A percentile compares a stretch with the other conserved stretches of the same genome.
phyloP scores from a whole-genome alignment of 179 eudicot genomes.

The Pouteria campechiana region DNA sequence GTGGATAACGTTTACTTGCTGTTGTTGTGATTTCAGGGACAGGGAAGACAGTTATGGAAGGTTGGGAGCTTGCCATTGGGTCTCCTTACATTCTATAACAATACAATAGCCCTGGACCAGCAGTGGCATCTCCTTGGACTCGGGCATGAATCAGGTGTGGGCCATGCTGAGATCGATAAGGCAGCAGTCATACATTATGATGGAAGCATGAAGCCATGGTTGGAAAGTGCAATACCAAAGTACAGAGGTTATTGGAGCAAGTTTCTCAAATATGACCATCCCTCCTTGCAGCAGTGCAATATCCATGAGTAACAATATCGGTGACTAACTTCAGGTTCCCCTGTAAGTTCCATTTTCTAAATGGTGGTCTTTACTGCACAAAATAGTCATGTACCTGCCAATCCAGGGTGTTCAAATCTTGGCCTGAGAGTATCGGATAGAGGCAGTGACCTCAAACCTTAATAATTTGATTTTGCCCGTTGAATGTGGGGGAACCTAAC shows the following conservation, averaged over 20 bases:
- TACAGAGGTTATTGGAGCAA: constrained; percentile 71
- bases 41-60: constrained; percentile 50
- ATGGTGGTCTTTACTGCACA: constrained; percentile 5
- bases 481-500: no score
- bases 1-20: not conserved
- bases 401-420: no score
- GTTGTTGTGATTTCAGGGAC: constrained; percentile 41
- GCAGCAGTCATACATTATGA: constrained; percentile 88
- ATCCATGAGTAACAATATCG: constrained; percentile 43
- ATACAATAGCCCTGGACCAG: constrained; percentile 42
- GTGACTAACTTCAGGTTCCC: constrained; percentile 1
- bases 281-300: constrained; percentile 77
- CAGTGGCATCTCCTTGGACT: constrained; percentile 84
- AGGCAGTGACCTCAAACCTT: no score
- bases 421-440: no score
- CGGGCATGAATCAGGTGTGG: constrained; percentile 55
- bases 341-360: not conserved
- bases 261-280: constrained; percentile 50
- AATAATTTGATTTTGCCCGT: no score
- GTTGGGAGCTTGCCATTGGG: constrained; percentile 90
- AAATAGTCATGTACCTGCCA: no score
- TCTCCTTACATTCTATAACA: constrained; percentile 78
- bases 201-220: constrained; percentile 92
- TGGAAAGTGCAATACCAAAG: constrained; percentile 63
- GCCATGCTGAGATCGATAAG: constrained; percentile 35